Conservation (phyloP, 2,329 filamentous ascomycete species). For the Talaromyces sp. region DNA sequence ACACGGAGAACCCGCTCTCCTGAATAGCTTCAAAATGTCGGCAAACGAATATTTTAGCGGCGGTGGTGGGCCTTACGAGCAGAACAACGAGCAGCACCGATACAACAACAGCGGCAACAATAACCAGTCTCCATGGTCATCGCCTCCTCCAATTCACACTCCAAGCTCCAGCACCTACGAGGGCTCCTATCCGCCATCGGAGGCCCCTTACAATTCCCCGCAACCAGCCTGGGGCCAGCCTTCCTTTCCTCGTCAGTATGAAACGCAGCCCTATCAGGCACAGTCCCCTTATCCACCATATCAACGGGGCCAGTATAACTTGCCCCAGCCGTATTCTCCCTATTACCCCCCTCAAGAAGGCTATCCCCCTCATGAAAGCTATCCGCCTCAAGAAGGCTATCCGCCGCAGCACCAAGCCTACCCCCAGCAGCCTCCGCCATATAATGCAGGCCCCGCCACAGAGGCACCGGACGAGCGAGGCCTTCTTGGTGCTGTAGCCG, state of each 20-base stretch:
- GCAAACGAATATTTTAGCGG: background rate
- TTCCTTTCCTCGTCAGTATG: background rate
- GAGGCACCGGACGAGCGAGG: background rate
- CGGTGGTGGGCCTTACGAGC: background rate
- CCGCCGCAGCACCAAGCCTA: background rate
- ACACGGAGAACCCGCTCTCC: background rate
- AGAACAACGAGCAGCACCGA: background rate
- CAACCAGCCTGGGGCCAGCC: background rate
- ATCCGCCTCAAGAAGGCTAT: background rate
- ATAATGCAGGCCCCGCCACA: background rate
- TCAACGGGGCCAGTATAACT: background rate
- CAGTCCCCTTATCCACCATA: background rate
- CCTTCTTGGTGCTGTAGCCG: conserved; percentile 18
- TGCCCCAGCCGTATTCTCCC: background rate
- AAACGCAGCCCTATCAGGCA: background rate
- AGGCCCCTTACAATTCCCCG: background rate
- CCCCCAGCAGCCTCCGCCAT: background rate
- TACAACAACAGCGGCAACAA: background rate
- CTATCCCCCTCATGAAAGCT: background rate
- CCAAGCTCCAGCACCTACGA: background rate
- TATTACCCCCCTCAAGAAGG: background rate
- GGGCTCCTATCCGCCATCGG: background rate
- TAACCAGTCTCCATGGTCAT: background rate
- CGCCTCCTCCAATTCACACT: background rate
- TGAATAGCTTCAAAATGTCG: background rate